Evolutionary conservation across 78 protist genomes (phyloP), one percentile per base, ranked within the genome.

Genomic region (Dictyostelium purpureum): DNA sequence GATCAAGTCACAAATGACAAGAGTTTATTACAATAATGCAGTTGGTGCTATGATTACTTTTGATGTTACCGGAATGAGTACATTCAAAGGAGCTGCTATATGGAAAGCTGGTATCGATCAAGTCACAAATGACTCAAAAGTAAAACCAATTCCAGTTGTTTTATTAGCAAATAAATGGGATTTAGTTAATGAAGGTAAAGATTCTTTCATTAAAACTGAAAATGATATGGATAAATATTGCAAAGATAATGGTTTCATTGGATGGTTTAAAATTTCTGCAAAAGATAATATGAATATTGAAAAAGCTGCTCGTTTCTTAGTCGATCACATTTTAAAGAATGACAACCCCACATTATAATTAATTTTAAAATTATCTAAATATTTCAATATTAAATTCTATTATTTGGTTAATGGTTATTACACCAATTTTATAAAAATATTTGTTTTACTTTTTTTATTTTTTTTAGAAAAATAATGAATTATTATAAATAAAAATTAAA

Each of bases 71-170:
- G 91, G 97, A 73, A 96, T 94, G 47, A 97, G 97, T 3, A 96
- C 99, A 5, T 94, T 97, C 26, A 97, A 97, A 76, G 96, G 97
- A 1, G 99, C 94, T 21, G 24, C 70, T 0, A 90, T 89, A 83
- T 98, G 99, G 99, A 98, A 98, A 73, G 73, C 67, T 3, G 99
- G 97, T 78, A 94, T 98, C 26, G 98, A 96, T 74, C 52, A 97
- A 26, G 82, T 94, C 26, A 88, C 90, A 16, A 37, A 47, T 47
- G 90, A 82, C 21, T 47, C 79, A 61, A 88, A 74, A 5, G 81
- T 61, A 52, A 77, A 75, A 51, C 76, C 87, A 43, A 97, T 98
- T 51, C 99, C 99, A 35, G 97, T 97, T 0, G 95, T 98, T 37
- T 96, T 98, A 21, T 76, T 98, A 9, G 99, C 98, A 28, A 98